Base-by-base conservation (phyloP, 2,329 filamentous ascomycete genomes). In the Ceratocystis smalleyi region DNA sequence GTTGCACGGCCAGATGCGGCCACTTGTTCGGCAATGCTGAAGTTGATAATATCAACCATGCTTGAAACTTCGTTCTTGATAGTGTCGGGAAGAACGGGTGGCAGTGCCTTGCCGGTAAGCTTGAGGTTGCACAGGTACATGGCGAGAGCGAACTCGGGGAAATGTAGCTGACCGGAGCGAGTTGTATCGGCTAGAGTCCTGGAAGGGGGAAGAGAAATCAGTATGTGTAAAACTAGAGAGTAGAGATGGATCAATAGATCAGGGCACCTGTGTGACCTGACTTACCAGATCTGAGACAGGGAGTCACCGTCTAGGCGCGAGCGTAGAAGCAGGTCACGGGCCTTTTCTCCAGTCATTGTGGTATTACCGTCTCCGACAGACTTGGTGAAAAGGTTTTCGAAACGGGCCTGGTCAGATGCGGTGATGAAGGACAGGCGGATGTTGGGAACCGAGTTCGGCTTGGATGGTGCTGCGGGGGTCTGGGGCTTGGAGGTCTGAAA, bases 31-130 rank as follows among this genome's bases (percentile, higher is more conserved):
- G 83, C 84, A 27, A 96, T 83, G 69, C 87, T 90, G 73, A 99
- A 99, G 66, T 91, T 96, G 72, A 99, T 99, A 65, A 99, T 99
- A 72, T 99, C 94, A 49, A 99, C 94, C 91, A 99, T 97, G 75
- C 94, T 96, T 2, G 92, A 97, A 19, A 99, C 94, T 74, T 99
- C 94, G 71, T 99, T 99, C 77, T 85, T 88, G 68, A 99, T 86
- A 66, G 84, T 87, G 40, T 96, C 91, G 0, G 94, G 94, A 8
- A 99, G 79, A 5, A 72, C 74, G 1, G 79, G 72, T 0, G 94
- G 94, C 27, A 99, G 75, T 0, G 85, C 79, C 75, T 95, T 96
- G 66, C 91, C 90, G 0, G 89, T 94, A 66, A 97, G 79, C 73
- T 87, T 94, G 69, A 99, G 73, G 72, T 97, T 99, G 79, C 94